Evolutionary conservation across 768 basidiomycete genomes (phyloP).

Genomic region (Tremella yokohamensis): DNA sequence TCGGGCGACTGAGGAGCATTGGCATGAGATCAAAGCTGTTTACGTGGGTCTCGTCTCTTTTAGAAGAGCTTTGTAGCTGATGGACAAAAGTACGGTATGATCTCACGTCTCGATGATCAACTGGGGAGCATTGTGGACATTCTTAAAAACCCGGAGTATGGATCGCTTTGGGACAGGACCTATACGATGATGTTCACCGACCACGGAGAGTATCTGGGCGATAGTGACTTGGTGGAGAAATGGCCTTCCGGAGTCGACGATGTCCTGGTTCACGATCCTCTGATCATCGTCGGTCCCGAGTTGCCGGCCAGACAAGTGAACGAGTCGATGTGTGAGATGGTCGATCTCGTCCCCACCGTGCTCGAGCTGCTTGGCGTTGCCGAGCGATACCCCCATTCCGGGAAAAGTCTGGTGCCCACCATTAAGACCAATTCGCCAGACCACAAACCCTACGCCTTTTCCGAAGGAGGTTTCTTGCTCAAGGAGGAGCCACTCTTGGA

Average conservation of each 20-base stretch:
- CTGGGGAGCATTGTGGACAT: background rate
- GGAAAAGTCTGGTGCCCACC: background rate
- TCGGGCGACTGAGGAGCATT: slow-evolving; percentile 11
- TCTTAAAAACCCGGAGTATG: background rate
- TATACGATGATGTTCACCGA: slow-evolving; percentile 16
- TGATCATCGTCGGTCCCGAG: slow-evolving; percentile 12
- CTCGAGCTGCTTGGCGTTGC: slow-evolving; percentile 4
- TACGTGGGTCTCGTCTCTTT: background rate
- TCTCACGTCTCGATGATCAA: slow-evolving; percentile 7
- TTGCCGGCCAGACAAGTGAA: background rate
- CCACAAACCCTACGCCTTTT: slow-evolving; percentile 9
- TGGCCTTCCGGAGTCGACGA: slow-evolving; percentile 10
- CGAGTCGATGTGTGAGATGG: slow-evolving; percentile 5
- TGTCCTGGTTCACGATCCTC: slow-evolving; percentile 4
- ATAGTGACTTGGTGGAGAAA: slow-evolving; percentile 11
- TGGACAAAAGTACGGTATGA: slow-evolving; percentile 10
- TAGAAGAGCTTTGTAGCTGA: too few relatives aligned
- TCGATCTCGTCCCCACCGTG: slow-evolving; percentile 12
- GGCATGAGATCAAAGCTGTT: slow-evolving; percentile 7
- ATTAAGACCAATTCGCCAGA: background rate
- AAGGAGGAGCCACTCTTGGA: slow-evolving; percentile 9
- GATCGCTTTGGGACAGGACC: slow-evolving; percentile 5
- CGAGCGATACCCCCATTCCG: slow-evolving; percentile 11
- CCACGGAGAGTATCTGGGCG: slow-evolving; percentile 13
- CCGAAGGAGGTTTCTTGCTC: slow-evolving; percentile 9